Conservation (phyloP, 345 rosid genomes). For the Cardiospermum halicacabum region DNA sequence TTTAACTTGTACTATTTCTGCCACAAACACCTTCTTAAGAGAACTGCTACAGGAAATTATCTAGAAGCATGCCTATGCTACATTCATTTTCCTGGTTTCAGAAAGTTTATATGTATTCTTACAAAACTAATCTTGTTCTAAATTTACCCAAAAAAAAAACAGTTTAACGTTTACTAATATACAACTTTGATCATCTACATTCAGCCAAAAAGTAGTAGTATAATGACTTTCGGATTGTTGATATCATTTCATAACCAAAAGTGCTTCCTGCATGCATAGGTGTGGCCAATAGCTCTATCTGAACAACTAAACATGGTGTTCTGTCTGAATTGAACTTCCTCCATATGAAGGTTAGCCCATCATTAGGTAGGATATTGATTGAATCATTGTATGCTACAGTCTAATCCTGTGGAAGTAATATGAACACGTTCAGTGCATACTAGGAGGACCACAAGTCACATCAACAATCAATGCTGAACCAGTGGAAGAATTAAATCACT, state of each 20-base stretch:
- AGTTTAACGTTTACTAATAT: too few species aligned
- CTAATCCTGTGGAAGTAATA: slow-evolving; percentile 4
- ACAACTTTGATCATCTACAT: neutral
- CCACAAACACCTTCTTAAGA: neutral
- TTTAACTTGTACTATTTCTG: neutral
- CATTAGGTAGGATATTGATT: neutral
- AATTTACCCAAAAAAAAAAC: too few species aligned
- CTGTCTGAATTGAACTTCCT: neutral
- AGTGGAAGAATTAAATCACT: slow-evolving; percentile 1
- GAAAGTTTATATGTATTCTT: neutral
- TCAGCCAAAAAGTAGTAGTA: neutral
- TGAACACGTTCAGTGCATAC: slow-evolving; percentile 3
- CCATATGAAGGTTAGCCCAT: neutral
- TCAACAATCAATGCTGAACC: slow-evolving; percentile 9
- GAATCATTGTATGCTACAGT: neutral
- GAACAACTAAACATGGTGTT: neutral
- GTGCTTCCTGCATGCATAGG: neutral
- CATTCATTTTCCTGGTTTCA: slow-evolving; percentile 5
- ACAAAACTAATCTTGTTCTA: neutral
- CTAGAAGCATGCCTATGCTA: neutral
- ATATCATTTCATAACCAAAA: neutral
- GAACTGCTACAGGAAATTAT: neutral
- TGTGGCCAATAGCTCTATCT: neutral
- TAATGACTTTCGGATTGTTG: neutral
- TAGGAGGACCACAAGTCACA: slow-evolving; percentile 25